Conservation (phyloP, 345 rosid genomes). For the Diplotaxis tenuifolia region DNA sequence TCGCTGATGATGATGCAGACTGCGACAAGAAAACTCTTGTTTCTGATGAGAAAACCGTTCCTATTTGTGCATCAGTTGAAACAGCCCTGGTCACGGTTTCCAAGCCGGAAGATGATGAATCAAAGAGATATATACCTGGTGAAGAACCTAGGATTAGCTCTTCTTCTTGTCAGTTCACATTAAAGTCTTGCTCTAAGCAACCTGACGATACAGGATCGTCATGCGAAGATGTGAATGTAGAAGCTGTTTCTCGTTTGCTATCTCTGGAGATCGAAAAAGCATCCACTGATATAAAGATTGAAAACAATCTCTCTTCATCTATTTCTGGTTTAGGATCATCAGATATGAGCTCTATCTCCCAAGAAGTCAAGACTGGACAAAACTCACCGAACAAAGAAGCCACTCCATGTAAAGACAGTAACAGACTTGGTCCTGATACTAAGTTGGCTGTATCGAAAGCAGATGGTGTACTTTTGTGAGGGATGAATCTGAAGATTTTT, state of each 20-base stretch:
- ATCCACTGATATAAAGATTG: constrained; percentile 17
- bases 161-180: constrained; percentile 23
- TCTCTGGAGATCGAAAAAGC: constrained; percentile 16
- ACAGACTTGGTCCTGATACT: neutral
- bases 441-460: constrained; percentile 22
- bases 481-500: constrained; percentile 4
- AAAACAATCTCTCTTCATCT: constrained; percentile 20
- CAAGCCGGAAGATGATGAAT: constrained; percentile 14
- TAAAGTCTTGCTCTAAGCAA: constrained; percentile 19
- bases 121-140: neutral
- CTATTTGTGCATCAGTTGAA: constrained; percentile 19
- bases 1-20: constrained; percentile 11
- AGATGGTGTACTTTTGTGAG: constrained; percentile 22
- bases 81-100: constrained; percentile 16
- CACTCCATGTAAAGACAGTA: constrained; percentile 12
- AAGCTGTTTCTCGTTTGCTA: constrained; percentile 8
- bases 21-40: constrained; percentile 28
- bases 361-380: constrained; percentile 27
- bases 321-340: constrained; percentile 29
- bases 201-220: constrained; percentile 31
- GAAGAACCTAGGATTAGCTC: constrained; percentile 23
- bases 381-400: constrained; percentile 1
- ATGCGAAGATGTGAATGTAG: constrained; percentile 28
- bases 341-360: constrained; percentile 31
- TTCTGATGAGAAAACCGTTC: constrained; percentile 34